Conservation (phyloP, 2,329 filamentous ascomycete genomes). For the Xenoacremonium recifei region DNA sequence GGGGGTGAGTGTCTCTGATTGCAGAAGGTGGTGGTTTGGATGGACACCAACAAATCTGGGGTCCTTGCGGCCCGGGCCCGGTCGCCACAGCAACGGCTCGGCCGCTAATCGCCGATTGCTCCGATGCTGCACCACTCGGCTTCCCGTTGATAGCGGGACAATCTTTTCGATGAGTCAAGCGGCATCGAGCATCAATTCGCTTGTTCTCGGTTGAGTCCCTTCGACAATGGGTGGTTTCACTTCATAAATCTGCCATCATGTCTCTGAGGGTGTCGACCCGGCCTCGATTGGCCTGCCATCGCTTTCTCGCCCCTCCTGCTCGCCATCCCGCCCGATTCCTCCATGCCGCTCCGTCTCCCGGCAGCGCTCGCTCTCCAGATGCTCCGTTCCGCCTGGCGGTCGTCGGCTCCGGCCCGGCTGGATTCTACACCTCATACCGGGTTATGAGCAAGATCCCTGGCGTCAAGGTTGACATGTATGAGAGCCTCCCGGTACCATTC, state of each 20-base stretch:
- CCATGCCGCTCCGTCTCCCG: slow-evolving; percentile 7
- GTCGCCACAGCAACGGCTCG: slow-evolving; percentile 27
- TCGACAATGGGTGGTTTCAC: too few relatives aligned
- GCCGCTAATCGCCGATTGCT: slow-evolving; percentile 10
- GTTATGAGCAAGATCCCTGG: slow-evolving; percentile 73
- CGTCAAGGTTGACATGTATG: slow-evolving; percentile 90
- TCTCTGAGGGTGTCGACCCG: not conserved
- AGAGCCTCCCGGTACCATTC: slow-evolving; percentile 87
- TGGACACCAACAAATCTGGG: slow-evolving; percentile 7
- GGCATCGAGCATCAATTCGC: too few relatives aligned
- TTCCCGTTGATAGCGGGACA: too few relatives aligned
- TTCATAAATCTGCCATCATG: too few relatives aligned
- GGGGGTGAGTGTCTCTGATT: slow-evolving; percentile 5
- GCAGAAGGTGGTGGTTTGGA: slow-evolving; percentile 16
- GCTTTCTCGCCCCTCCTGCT: slow-evolving; percentile 1
- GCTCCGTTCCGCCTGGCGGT: slow-evolving; percentile 76
- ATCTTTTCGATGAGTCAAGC: too few relatives aligned
- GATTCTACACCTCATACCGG: slow-evolving; percentile 90
- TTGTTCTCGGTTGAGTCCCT: too few relatives aligned
- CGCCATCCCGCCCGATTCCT: slow-evolving; percentile 7
- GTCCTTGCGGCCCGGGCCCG: slow-evolving; percentile 3
- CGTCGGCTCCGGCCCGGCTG: slow-evolving; percentile 90
- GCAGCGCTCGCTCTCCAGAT: slow-evolving; percentile 27
- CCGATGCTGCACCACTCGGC: too few relatives aligned
- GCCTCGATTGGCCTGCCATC: slow-evolving; percentile 4